Evolutionary conservation across 2,329 filamentous ascomycete genomes (phyloP).

Genomic region (Cytospora paraplurivora): DNA sequence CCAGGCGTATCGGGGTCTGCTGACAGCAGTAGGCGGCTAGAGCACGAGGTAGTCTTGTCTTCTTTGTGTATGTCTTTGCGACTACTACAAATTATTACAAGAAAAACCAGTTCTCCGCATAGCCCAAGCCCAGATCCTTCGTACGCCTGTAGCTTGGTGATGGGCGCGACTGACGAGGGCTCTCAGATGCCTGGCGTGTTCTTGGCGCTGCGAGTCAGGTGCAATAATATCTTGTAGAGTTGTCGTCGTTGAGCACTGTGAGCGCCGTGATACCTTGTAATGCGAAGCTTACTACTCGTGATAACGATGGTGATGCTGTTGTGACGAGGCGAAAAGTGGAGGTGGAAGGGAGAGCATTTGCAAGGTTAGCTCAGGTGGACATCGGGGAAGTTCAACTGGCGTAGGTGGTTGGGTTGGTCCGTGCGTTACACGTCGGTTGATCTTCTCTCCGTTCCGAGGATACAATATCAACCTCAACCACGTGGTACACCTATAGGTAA

Average conservation of each 20-base stretch:
- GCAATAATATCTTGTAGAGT: background rate
- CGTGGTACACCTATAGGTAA: too few species aligned
- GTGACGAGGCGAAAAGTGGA: background rate
- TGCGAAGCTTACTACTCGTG: background rate
- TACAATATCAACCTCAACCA: too few species aligned
- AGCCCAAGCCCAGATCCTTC: background rate
- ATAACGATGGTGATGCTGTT: background rate
- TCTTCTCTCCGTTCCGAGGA: background rate
- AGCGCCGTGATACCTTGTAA: background rate
- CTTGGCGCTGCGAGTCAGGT: background rate
- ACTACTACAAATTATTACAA: background rate
- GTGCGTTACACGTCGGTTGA: background rate
- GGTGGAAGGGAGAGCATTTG: background rate
- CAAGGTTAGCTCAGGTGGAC: background rate
- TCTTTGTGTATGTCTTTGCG: background rate
- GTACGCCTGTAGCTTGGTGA: background rate
- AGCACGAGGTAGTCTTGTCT: background rate
- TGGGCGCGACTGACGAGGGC: background rate
- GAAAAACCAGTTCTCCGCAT: background rate
- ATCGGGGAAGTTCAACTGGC: too few species aligned
- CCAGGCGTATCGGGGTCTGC: background rate
- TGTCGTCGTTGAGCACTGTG: background rate
- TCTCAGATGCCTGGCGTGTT: background rate
- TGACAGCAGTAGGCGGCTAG: constrained; percentile 1
- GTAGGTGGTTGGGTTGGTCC: constrained; percentile 8